Base-by-base conservation (phyloP, 148 eudicot genomes). In the Suaeda aralocaspica region DNA sequence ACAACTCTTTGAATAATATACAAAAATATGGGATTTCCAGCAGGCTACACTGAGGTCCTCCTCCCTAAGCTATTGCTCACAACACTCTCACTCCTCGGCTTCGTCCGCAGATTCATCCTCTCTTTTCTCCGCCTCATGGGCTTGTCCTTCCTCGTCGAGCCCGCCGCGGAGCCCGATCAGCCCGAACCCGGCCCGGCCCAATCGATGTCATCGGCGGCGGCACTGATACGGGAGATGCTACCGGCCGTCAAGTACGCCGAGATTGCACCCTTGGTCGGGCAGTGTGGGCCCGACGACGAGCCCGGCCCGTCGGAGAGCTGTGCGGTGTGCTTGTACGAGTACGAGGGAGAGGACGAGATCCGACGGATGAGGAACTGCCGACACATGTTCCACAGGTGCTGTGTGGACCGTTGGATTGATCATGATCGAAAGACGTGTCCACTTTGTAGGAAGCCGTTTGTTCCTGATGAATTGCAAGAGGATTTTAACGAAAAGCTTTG, bases 351-450 rank as follows among this genome's bases (percentile, higher is more conserved):
- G 0, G 87, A 86, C 8, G 87, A 86, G 81, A 72, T 86, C 78
- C 74, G 87, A 50, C 77, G 89, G 74, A 63, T 86, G 82, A 63
- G 80, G 19, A 86, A 83, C 42, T 83, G 87, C 70, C 52, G 57
- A 36, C 89, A 86, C 26, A 75, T 83, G 66, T 86, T 85, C 52
- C 89, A 86, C 61, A 50, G 78, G 76, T 31, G 77, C 61, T 86
- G 88, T 12, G 79, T 92, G 59, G 97, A 92, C 88, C 84, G 89
- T 57, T 92, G 97, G 87, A 81, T 84, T 53, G 89, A 86, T 31
- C 82, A 79, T 39, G 89, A 86, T 52, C 81, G 85, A 63, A 80
- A 84, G 70, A 85, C 86, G 6, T 85, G 89, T 29, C 89, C 89
- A 1, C 74, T 86, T 1, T 86, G 89, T 57, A 77, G 87, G 76